Base-by-base conservation (phyloP, 306 rosid genomes). In the Alnus glutinosa region DNA sequence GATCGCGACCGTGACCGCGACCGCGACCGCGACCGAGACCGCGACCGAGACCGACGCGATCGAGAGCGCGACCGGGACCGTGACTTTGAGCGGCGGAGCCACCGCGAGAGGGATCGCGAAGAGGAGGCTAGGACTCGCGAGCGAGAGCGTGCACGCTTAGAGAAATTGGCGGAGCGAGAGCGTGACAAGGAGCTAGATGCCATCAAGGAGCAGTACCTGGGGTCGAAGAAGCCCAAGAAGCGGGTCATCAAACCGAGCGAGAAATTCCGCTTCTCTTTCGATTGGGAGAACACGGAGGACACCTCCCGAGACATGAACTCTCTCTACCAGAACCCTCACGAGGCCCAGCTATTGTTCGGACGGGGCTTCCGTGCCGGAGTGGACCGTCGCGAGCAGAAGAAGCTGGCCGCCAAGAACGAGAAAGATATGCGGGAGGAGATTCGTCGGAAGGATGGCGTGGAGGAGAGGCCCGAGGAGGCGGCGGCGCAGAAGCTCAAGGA, bases 301-400 rank as follows among this genome's bases (percentile, higher is more conserved):
- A 93, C 98, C 6, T 93, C 98, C 0, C 92, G 95, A 16, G 98
- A 93, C 61, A 91, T 93, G 97, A 93, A 93, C 62, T 0, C 54
- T 3, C 86, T 93, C 42, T 93, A 93, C 64, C 98, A 93, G 61
- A 93, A 93, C 79, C 98, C 98, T 78, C 98, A 93, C 55, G 98
- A 93, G 82, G 98, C 98, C 10, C 98, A 90, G 78, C 94, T 90
- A 7, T 70, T 93, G 54, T 93, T 93, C 13, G 98, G 95, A 5
- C 81, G 98, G 48, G 98, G 98, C 10, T 91, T 93, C 42, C 92
- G 93, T 1, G 98, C 95, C 1, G 98, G 98, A 3, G 92, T 93
- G 93, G 98, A 93, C 52, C 89, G 97, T 5, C 85, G 97, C 0
- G 98, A 91, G 91, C 97, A 93, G 93, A 91, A 93, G 93, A 93